phyloP scores from a whole-genome alignment of 345 rosid genomes.

The Corchorus capsularis region DNA sequence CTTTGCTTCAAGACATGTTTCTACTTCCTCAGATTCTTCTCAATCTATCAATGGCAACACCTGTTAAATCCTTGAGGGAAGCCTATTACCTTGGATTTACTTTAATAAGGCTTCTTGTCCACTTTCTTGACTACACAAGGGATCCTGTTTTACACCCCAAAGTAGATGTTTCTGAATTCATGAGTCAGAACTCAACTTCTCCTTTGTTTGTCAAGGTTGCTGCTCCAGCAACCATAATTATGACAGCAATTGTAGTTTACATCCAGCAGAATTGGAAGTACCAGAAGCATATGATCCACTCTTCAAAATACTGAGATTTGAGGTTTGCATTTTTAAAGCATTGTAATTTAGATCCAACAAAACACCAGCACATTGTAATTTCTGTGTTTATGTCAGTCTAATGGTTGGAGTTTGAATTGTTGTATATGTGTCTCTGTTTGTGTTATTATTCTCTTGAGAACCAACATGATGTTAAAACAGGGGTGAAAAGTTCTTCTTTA shows the following conservation, averaged over 20 bases:
- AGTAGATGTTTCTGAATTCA: background rate
- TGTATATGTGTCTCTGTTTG: too few relatives aligned
- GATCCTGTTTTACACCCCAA: background rate
- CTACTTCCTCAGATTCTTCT: constrained; percentile 9
- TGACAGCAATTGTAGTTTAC: background rate
- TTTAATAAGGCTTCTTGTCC: background rate
- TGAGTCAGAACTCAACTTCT: background rate
- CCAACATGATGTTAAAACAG: too few relatives aligned
- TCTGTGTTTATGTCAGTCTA: too few relatives aligned
- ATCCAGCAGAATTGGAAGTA: constrained; percentile 9
- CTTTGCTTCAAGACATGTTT: background rate
- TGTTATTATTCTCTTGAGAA: too few relatives aligned
- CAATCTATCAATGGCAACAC: background rate
- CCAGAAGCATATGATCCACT: background rate
- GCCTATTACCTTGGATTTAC: constrained; percentile 12
- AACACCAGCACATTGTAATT: too few relatives aligned
- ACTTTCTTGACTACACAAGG: background rate
- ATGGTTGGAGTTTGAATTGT: too few relatives aligned
- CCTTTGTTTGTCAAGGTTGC: background rate
- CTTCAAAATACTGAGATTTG: background rate
- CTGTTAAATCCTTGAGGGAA: constrained; percentile 15
- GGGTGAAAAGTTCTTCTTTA: too few relatives aligned
- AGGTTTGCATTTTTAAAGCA: background rate
- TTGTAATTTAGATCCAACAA: too few relatives aligned
- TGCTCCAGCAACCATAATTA: background rate